Percentiles rank a stretch among this genome's conserved stretches.
Conservation (phyloP, 2,329 filamentous ascomycete genomes). For the Trichoderma breve region DNA sequence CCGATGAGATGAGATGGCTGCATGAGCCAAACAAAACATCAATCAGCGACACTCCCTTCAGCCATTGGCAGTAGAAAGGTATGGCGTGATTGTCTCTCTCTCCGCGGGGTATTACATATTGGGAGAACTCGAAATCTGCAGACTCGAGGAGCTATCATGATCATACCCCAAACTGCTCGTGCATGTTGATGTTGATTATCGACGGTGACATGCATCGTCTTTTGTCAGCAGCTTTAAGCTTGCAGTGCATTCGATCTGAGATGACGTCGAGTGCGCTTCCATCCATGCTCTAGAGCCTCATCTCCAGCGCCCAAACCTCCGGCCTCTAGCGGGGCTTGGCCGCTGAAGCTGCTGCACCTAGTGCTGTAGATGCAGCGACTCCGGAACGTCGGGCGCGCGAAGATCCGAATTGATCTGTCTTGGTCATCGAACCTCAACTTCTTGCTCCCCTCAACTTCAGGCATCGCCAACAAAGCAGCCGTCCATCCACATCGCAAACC, state of each 20-base stretch:
- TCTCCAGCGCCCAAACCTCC: not conserved
- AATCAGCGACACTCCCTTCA: not conserved
- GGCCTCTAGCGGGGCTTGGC: not conserved
- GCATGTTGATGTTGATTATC: not conserved
- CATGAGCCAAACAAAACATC: not conserved
- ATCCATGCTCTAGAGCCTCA: not conserved
- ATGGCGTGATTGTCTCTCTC: not conserved
- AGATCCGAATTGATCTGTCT: not conserved
- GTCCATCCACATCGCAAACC: not conserved
- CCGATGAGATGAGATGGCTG: not conserved
- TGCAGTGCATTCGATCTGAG: not conserved
- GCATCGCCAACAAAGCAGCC: not conserved
- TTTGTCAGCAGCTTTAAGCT: not conserved
- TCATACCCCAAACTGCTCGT: not conserved
- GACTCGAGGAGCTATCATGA: not conserved
- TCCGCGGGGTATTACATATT: not conserved
- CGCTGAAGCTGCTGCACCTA: not conserved
- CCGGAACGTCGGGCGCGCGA: not conserved
- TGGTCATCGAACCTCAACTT: not conserved
- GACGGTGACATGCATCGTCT: not conserved
- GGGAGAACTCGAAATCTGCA: not conserved
- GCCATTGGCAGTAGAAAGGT: not conserved
- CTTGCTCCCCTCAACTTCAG: not conserved
- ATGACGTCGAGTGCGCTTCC: conserved; percentile 1
- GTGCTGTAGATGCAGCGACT: not conserved